These are phyloP conservation scores for Citrus trifoliata DNA, from an alignment of 345 rosid species.

Conservation along the genomic window DNA sequence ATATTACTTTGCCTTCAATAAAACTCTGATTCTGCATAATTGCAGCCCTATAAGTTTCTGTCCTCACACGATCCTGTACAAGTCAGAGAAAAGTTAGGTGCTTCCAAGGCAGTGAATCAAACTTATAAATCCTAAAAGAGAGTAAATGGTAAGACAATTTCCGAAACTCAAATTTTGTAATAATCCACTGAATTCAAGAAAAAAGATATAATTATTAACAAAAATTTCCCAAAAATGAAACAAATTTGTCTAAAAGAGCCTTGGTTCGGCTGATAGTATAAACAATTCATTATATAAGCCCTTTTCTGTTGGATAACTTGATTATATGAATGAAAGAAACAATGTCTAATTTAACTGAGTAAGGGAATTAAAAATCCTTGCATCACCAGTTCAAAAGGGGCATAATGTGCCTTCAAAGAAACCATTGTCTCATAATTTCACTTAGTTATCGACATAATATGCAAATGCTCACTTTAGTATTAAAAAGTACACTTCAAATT, in stretches of 20 bases:
- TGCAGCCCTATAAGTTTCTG: constrained; percentile 78
- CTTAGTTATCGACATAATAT: not conserved
- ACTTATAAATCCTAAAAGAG: not conserved
- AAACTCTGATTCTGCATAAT: constrained; percentile 79
- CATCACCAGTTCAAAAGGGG: too few species aligned
- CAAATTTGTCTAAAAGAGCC: not conserved
- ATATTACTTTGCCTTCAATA: constrained; percentile 86
- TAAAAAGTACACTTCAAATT: not conserved
- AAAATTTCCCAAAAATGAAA: not conserved
- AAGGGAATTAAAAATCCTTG: too few species aligned
- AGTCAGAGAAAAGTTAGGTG: constrained; percentile 21
- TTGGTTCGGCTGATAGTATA: not conserved
- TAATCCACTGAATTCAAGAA: not conserved
- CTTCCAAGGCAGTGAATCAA: not conserved
- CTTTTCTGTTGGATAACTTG: not conserved
- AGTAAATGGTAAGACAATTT: not conserved
- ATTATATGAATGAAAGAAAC: not conserved
- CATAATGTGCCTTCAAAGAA: not conserved
- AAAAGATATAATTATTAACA: not conserved
- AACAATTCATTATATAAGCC: not conserved
- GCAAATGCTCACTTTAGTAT: not conserved
- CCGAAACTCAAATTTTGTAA: not conserved
- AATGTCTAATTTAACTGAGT: not conserved
- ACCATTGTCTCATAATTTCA: not conserved
- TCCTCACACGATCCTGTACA: constrained; percentile 75